Conservation (phyloP, 2,329 filamentous ascomycete species). For the Tolypocladium album region DNA sequence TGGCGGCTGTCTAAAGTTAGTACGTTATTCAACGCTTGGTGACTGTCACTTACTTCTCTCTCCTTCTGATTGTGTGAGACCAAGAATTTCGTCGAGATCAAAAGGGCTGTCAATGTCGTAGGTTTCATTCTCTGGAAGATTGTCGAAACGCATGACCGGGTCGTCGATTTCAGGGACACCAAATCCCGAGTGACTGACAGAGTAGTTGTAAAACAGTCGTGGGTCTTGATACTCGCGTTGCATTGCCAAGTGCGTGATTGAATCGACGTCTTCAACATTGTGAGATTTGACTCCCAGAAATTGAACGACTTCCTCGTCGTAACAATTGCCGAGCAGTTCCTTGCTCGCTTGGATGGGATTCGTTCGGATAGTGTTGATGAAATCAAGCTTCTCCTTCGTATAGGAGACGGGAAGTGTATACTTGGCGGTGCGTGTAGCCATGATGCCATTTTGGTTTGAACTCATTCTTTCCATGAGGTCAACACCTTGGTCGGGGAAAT, state of each 20-base stretch:
- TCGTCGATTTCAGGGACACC: not conserved
- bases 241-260: constrained; percentile 8
- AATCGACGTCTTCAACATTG: constrained; percentile 7
- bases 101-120: constrained; percentile 12
- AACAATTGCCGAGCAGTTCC: constrained; percentile 9
- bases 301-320: constrained; percentile 3
- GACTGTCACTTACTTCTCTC: constrained; percentile 5
- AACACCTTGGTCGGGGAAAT: constrained; percentile 11
- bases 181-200: constrained; percentile 1
- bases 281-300: constrained; percentile 5
- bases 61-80: constrained; percentile 7
- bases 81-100: constrained; percentile 11
- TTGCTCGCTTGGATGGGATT: constrained; percentile 10
- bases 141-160: constrained; percentile 7
- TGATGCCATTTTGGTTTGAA: constrained; percentile 13
- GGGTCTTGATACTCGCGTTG: constrained; percentile 6
- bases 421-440: constrained; percentile 9
- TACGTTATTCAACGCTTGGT: not conserved
- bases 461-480: constrained; percentile 12
- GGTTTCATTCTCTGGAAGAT: constrained; percentile 8
- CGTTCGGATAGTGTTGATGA: constrained; percentile 8
- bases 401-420: constrained; percentile 2
- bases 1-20: not conserved
- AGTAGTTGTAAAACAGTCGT: constrained; percentile 6
- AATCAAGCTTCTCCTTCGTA: constrained; percentile 9